phyloP scores from a whole-genome alignment of 1,139 yeast species.

The Meyerozyma elateridarum region DNA sequence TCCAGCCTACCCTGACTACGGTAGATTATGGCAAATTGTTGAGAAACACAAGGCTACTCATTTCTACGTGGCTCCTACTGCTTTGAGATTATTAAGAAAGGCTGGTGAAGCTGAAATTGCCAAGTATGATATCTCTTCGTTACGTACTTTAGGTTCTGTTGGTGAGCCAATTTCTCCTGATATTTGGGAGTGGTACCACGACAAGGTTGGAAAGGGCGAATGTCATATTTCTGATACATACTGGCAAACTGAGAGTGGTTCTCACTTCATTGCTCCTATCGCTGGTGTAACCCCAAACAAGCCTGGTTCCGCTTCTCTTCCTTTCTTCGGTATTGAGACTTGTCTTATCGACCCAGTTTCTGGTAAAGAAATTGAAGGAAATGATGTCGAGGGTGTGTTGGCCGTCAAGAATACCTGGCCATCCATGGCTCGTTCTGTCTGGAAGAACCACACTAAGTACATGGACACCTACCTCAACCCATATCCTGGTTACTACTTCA shows the following conservation, averaged over 20 bases:
- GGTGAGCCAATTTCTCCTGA: constrained; percentile 99
- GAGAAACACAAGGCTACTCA: constrained; percentile 92
- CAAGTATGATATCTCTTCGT: constrained; percentile 82
- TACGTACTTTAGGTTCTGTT: constrained; percentile 94
- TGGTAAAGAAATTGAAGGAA: constrained; percentile 78
- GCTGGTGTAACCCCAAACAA: constrained; percentile 94
- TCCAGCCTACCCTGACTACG: constrained; percentile 95
- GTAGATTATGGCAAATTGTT: constrained; percentile 95
- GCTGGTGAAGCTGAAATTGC: constrained; percentile 83
- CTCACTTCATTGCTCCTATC: constrained; percentile 91
- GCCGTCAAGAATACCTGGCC: constrained; percentile 94
- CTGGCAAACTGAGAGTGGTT: constrained; percentile 99
- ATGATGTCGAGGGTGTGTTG: constrained; percentile 94
- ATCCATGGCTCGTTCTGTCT: constrained; percentile 95
- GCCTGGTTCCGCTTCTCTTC: constrained; percentile 96
- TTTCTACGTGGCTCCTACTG: constrained; percentile 98
- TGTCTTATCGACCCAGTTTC: constrained; percentile 88
- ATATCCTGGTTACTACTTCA: constrained; percentile 94
- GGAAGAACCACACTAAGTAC: constrained; percentile 85
- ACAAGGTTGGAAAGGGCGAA: constrained; percentile 81
- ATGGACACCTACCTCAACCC: constrained; percentile 93
- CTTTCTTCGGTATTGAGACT: constrained; percentile 92
- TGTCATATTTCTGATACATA: constrained; percentile 91
- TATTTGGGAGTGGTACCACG: constrained; percentile 98
- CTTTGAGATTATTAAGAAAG: constrained; percentile 89